Conservation (phyloP, 345 rosid species). For the Murraya koenigii region DNA sequence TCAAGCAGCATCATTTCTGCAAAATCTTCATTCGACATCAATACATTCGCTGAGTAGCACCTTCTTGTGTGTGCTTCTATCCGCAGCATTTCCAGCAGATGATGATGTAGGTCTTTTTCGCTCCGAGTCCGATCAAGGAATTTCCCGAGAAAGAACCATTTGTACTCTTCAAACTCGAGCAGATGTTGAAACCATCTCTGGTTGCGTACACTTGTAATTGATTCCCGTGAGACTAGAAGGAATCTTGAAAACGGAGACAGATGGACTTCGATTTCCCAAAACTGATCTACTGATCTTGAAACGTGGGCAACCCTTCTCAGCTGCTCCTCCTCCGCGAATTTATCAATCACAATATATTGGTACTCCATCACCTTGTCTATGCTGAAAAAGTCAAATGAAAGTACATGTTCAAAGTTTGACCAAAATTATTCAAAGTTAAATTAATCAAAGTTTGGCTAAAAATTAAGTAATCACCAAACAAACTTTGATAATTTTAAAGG, state of each 20-base stretch:
- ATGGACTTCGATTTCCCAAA: not conserved
- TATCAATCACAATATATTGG: not conserved
- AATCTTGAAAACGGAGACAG: not conserved
- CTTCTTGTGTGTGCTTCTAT: not conserved
- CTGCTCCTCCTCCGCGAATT: not conserved
- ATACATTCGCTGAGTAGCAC: conserved; percentile 3
- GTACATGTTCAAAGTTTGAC: too few species aligned
- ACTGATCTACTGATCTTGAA: too few species aligned
- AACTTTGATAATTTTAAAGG: too few species aligned
- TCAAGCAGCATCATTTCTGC: conserved; percentile 25
- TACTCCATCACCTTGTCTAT: not conserved
- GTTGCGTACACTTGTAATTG: not conserved
- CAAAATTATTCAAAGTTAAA: too few species aligned
- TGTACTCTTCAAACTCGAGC: conserved; percentile 5
- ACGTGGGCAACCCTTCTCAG: not conserved
- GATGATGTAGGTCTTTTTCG: not conserved
- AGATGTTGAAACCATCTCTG: conserved; percentile 19
- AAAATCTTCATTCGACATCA: not conserved
- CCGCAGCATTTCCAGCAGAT: not conserved
- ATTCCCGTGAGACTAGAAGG: not conserved
- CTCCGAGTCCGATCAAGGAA: conserved; percentile 12
- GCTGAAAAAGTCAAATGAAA: too few species aligned
- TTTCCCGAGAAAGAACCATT: conserved; percentile 9
- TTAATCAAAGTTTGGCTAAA: too few species aligned
- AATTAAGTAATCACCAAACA: too few species aligned